Base-by-base conservation (phyloP, 2,329 filamentous ascomycete species). In the Rachicladosporium sp. region DNA sequence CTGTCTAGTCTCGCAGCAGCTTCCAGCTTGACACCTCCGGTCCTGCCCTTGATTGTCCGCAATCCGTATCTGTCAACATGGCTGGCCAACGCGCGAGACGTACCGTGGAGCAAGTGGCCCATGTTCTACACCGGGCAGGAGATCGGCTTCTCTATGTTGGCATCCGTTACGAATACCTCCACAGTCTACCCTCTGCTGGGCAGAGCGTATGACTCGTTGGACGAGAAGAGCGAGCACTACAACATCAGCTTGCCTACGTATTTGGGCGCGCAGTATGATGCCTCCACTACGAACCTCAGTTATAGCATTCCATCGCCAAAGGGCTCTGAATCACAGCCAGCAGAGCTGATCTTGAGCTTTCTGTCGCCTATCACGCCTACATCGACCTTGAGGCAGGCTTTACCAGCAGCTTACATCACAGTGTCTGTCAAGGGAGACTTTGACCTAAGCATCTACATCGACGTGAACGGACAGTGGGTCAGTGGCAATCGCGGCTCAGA, bases 51-150 rank as follows among this genome's bases (percentile, higher is more conserved):
- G 46, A 62, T 69, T 42, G 68, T 71, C 34, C 61, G 68, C 41
- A 70, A 66, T 43, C 68, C 68, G 10, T 71, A 71, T 49, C 54
- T 70, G 40, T 69, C 65, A 41, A 67, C 66, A 51, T 73, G 59
- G 70, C 65, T 85, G 41, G 68, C 69, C 35, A 71, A 74, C 58
- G 82, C 84, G 31, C 72, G 86, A 49, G 73, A 80, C 41, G 70
- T 71, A 34, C 86, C 86, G 2, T 93, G 85, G 85, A 72, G 76
- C 39, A 73, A 76, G 62, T 93, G 86, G 86, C 86, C 86, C 15
- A 89, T 89, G 59, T 87, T 88, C 59, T 88, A 79, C 70, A 83
- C 80, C 5, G 82, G 82, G 29, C 68, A 77, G 36, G 48, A 73
- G 64, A 60, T 82, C 41, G 78, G 78, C 33, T 71, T 82, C 46